Evolutionary conservation across 2,329 filamentous ascomycete species (phyloP).

Genomic region (Tothia fuscella): DNA sequence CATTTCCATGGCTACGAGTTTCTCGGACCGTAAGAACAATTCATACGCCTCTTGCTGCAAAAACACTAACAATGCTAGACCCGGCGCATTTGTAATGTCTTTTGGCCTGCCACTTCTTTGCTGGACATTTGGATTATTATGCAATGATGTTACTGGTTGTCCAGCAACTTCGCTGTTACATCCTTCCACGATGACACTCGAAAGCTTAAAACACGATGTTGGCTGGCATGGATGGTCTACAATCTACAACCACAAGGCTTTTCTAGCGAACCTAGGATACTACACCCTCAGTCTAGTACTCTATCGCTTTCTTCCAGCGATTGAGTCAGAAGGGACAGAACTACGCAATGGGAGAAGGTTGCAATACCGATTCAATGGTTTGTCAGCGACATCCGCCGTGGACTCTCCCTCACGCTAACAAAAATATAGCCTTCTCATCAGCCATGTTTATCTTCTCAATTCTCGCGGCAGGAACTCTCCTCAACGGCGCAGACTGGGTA

Average conservation of each 20-base stretch:
- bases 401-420: conserved; percentile 10
- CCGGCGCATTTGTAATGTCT: conserved; percentile 65
- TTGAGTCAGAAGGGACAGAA: conserved; percentile 56
- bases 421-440: conserved; percentile 55
- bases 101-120: conserved; percentile 69
- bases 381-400: conserved; percentile 7
- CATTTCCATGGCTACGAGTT: conserved; percentile 30
- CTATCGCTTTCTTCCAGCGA: conserved; percentile 64
- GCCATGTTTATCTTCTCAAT: conserved; percentile 60
- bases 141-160: conserved; percentile 88
- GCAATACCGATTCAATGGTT: conserved; percentile 63
- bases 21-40: conserved; percentile 25
- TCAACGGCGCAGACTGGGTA: conserved; percentile 68
- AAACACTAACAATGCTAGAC: conserved; percentile 33
- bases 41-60: background rate
- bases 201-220: conserved; percentile 64
- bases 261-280: conserved; percentile 62
- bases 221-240: conserved; percentile 71
- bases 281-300: conserved; percentile 65
- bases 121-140: conserved; percentile 70
- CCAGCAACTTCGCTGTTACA: conserved; percentile 70
- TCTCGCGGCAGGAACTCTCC: conserved; percentile 59
- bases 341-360: conserved; percentile 60
- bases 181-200: conserved; percentile 58
- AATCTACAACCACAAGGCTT: conserved; percentile 57